Conservation (phyloP, 768 basidiomycete species). For the Tulasnella calospora region DNA sequence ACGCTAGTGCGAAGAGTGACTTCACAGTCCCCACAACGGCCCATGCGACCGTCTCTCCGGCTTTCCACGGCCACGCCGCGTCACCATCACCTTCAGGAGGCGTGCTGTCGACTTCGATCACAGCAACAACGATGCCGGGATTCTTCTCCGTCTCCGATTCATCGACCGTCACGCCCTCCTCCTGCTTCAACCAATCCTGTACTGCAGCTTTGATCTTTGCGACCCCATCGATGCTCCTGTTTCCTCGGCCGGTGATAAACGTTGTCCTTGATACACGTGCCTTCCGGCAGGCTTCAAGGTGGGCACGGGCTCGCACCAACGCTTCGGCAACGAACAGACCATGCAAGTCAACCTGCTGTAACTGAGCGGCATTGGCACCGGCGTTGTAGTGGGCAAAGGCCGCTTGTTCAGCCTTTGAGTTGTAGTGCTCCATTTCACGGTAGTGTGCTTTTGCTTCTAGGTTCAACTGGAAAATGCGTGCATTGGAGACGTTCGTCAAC, state of each 20-base stretch:
- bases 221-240: not conserved
- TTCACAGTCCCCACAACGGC: not conserved
- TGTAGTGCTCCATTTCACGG: slow-evolving; percentile 12
- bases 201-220: slow-evolving; percentile 3
- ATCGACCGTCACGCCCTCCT: not conserved
- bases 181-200: not conserved
- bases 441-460: not conserved
- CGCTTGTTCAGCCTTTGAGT: not conserved
- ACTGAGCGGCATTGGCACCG: not conserved
- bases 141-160: slow-evolving; percentile 12
- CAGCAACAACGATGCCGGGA: not conserved
- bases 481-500: not conserved
- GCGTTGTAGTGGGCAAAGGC: not conserved
- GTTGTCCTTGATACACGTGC: not conserved
- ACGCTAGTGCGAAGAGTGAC: not conserved
- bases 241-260: not conserved
- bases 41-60: not conserved
- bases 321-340: slow-evolving; percentile 3
- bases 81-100: not conserved
- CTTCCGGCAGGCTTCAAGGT: slow-evolving; percentile 1
- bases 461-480: not conserved
- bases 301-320: slow-evolving; percentile 1
- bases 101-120: not conserved
- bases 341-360: slow-evolving; percentile 10
- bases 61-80: not conserved